phyloP scores from a whole-genome alignment of 192 early-diverging fungal genomes.

The Linnemannia elongata region DNA sequence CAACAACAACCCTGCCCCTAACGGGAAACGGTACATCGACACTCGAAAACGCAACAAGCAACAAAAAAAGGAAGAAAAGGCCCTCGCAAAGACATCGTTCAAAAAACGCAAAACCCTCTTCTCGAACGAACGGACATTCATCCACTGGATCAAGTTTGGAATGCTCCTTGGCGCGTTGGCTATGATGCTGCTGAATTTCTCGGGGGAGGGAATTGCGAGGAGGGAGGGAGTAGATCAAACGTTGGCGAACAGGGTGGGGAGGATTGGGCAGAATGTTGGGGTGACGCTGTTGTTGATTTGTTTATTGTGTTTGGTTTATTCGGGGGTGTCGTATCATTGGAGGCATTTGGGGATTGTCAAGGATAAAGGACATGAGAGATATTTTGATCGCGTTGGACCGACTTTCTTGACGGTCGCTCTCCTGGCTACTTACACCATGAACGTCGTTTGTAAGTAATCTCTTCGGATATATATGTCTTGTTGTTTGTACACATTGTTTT shows the following conservation, averaged over 20 bases:
- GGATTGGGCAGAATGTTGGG: constrained; percentile 29
- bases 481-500: too few relatives aligned
- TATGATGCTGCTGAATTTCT: constrained; percentile 45
- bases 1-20: neutral
- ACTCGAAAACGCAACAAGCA: constrained; percentile 13
- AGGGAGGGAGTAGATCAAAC: neutral
- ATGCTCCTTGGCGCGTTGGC: constrained; percentile 37
- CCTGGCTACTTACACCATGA: constrained; percentile 28
- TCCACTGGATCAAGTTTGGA: constrained; percentile 54
- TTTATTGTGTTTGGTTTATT: constrained; percentile 30
- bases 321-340: constrained; percentile 25
- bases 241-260: neutral
- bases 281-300: constrained; percentile 29
- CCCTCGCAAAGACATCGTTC: constrained; percentile 1
- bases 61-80: neutral
- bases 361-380: constrained; percentile 12
- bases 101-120: constrained; percentile 26
- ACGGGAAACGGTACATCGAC: constrained; percentile 38
- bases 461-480: neutral
- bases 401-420: constrained; percentile 33
- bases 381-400: constrained; percentile 47
- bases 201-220: neutral
- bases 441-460: constrained; percentile 35
- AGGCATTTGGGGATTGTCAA: constrained; percentile 31
- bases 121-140: constrained; percentile 49